phyloP scores from a whole-genome alignment of 129 eudicot species.

The Ambrosia trifida region DNA sequence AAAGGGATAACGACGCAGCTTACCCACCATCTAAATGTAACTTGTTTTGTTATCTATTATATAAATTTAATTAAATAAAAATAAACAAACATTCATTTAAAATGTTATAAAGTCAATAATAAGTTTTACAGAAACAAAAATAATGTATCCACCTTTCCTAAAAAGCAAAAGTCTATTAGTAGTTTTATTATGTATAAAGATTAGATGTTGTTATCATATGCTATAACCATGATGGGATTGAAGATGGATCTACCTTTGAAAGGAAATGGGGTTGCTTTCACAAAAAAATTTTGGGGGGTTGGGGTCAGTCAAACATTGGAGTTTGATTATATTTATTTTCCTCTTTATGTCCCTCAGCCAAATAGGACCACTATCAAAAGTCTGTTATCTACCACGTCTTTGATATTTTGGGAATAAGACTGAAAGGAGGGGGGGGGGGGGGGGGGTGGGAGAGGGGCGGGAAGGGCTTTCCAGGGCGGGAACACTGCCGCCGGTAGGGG shows the following conservation, averaged over 20 bases:
- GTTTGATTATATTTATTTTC: constrained; percentile 28
- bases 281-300: constrained; percentile 5
- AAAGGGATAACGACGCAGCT: too few species aligned
- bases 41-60: too few species aligned
- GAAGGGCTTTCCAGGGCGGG: too few species aligned
- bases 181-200: constrained; percentile 12
- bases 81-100: too few species aligned
- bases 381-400: constrained; percentile 28
- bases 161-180: background rate
- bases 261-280: constrained; percentile 32
- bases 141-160: too few species aligned
- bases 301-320: constrained; percentile 54
- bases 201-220: background rate
- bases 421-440: too few species aligned
- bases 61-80: too few species aligned
- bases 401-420: background rate
- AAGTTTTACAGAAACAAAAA: too few species aligned
- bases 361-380: constrained; percentile 25
- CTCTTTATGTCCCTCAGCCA: constrained; percentile 23
- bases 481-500: too few species aligned
- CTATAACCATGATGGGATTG: background rate
- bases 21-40: too few species aligned
- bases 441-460: too few species aligned
- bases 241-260: background rate
- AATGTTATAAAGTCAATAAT: too few species aligned